Percentiles rank a stretch among this genome's conserved stretches.
phyloP scores from a whole-genome alignment of 139 green algal genomes.

The Bryopsis sp. region DNA sequence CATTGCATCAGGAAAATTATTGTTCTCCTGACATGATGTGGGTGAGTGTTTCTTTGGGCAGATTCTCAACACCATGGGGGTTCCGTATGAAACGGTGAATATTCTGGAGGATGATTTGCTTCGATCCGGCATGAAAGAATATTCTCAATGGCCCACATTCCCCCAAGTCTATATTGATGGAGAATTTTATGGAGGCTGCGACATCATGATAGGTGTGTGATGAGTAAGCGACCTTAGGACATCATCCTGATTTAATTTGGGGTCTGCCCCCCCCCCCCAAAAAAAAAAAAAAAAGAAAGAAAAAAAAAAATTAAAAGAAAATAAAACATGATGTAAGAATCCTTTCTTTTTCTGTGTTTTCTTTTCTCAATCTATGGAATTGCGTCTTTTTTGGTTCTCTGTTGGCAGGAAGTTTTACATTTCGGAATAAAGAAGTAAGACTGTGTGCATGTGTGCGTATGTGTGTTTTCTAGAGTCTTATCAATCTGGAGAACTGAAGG shows the following conservation, averaged over 20 bases:
- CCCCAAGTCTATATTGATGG: constrained; percentile 85
- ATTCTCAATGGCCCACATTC: constrained; percentile 43
- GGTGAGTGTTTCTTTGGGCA: no score
- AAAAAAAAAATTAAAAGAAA: no score
- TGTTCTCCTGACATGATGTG: not conserved
- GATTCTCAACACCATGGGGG: constrained; percentile 69
- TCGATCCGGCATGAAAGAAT: constrained; percentile 79
- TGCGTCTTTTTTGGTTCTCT: not conserved
- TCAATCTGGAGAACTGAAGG: constrained; percentile 60
- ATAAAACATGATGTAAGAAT: not conserved
- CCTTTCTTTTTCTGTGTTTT: not conserved
- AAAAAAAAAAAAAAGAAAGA: no score
- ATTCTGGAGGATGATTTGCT: constrained; percentile 87
- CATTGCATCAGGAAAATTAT: no score
- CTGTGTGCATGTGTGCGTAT: not conserved
- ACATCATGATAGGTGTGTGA: constrained; percentile 87
- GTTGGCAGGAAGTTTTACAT: not conserved
- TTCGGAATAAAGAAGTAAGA: no score
- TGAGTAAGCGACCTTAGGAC: constrained; percentile 26
- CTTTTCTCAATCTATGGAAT: not conserved
- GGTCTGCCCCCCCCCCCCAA: no score
- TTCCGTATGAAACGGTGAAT: constrained; percentile 78
- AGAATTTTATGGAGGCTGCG: constrained; percentile 92
- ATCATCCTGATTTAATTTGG: constrained; percentile 15
- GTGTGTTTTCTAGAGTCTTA: constrained; percentile 49